Base-by-base conservation (phyloP, 352 stramenopile species). In the Phytophthora uliginosa region DNA sequence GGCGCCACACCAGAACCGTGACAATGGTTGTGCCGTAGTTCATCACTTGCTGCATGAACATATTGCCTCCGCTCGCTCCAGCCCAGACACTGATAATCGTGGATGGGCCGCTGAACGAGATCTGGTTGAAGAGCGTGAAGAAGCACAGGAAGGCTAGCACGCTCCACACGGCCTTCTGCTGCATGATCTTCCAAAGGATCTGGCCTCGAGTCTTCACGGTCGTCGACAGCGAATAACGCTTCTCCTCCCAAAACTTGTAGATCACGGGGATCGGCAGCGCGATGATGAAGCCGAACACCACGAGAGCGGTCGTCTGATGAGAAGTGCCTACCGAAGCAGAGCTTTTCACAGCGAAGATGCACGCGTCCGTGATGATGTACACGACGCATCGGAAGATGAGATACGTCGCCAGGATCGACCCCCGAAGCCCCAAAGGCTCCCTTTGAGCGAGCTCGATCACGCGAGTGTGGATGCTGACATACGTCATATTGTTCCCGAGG, bases 101-200 rank as follows among this genome's bases (percentile, higher is more conserved):
- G 1, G 59, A 56, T 1, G 75, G 74, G 10, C 72, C 66, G 22
- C 33, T 69, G 66, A 89, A 84, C 1, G 62, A 58, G 50, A 89
- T 78, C 17, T 53, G 42, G 28, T 74, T 69, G 45, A 90, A 86
- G 0, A 90, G 53, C 4, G 78, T 81, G 62, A 82, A 88, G 56
- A 83, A 75, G 48, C 66, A 82, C 20, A 77, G 66, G 63, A 89
- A 89, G 1, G 54, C 48, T 17, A 89, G 13, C 8, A 83, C 75
- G 8, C 68, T 78, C 79, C 82, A 88, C 59, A 88, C 73, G 0
- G 80, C 82, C 36, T 85, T 86, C 58, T 88, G 80, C 61, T 87
- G 79, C 75, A 88, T 80, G 62, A 88, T 78, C 50, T 79, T 81
- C 82, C 78, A 86, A 15, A 86, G 62, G 20, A 86, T 82, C 60